Percentiles rank a stretch among this genome's conserved stretches.
Evolutionary conservation across 108 stramenopile species (phyloP).

Genomic region (Skeletonema tropicum): DNA sequence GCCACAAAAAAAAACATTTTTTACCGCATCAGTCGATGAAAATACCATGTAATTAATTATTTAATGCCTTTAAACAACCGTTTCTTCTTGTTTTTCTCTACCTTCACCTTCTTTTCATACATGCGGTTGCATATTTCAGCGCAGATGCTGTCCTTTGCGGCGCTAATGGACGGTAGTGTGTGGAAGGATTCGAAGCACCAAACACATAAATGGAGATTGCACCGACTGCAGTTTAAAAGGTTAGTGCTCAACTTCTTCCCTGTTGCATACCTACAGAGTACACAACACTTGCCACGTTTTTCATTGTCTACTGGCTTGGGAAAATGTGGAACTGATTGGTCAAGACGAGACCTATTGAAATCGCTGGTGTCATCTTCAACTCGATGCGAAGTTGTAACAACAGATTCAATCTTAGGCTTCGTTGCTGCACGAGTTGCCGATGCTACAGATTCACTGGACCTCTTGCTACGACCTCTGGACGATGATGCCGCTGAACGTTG

Average conservation of each 20-base stretch:
- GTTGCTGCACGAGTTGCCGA: neutral
- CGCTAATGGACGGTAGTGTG: neutral
- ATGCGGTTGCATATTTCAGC: neutral
- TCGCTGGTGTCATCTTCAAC: slow-evolving; percentile 1
- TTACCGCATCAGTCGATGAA: neutral
- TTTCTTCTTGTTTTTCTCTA: neutral
- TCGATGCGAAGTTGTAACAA: neutral
- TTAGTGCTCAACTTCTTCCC: slow-evolving; percentile 9
- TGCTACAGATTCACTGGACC: neutral
- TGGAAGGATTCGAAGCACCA: slow-evolving; percentile 24
- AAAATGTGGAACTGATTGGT: neutral
- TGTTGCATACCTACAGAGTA: slow-evolving; percentile 16
- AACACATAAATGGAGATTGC: slow-evolving; percentile 5
- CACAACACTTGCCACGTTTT: slow-evolving; percentile 12
- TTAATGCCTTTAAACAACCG: neutral
- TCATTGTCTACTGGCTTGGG: neutral
- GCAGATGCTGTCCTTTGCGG: neutral
- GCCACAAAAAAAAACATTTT: slow-evolving; percentile 1
- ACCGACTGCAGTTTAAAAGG: slow-evolving; percentile 3
- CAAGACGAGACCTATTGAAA: slow-evolving; percentile 1
- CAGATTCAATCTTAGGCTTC: neutral
- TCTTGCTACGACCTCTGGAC: neutral
- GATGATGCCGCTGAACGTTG: neutral
- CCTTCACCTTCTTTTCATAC: neutral
- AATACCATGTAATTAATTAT: slow-evolving; percentile 1